These are phyloP conservation scores for Aspergillus hancockii DNA, from an alignment of 495 filamentous ascomycete genomes.

Conservation along the genomic window DNA sequence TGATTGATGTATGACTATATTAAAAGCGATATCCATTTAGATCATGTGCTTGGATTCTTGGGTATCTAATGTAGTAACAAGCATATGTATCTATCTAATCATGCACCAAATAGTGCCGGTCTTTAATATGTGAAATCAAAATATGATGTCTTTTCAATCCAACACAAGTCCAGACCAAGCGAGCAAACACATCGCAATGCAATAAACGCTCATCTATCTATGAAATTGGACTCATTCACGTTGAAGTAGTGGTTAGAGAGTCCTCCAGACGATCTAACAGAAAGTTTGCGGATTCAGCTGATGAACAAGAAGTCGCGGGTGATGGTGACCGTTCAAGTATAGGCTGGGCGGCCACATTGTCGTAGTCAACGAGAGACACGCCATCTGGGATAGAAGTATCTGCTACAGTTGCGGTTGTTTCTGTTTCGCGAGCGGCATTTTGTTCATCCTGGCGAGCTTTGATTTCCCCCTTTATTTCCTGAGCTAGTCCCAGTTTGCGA, in stretches of 20 bases:
- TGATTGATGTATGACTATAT: too few species aligned
- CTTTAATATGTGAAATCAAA: too few species aligned
- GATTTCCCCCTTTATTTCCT: conserved; percentile 18
- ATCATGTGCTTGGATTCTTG: too few species aligned
- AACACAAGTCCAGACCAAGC: too few species aligned
- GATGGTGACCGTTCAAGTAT: conserved; percentile 19
- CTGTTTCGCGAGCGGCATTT: background rate
- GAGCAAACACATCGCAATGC: background rate
- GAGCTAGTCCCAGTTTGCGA: conserved; percentile 13
- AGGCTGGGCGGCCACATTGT: background rate
- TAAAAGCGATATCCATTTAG: too few species aligned
- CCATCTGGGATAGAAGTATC: background rate
- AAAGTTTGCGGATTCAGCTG: conserved; percentile 24
- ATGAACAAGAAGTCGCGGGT: conserved; percentile 15
- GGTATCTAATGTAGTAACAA: too few species aligned
- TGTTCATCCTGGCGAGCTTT: background rate
- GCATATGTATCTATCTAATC: too few species aligned
- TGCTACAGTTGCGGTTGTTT: background rate
- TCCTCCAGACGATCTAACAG: conserved; percentile 34
- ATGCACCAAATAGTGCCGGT: too few species aligned
- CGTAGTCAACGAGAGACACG: background rate
- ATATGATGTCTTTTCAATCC: too few species aligned
- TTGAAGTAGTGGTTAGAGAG: conserved; percentile 16
- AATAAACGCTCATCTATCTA: background rate
- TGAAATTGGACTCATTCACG: background rate